Evolutionary conservation across 1,139 yeast species (phyloP).

Genomic region (Kazachstania sp.): DNA sequence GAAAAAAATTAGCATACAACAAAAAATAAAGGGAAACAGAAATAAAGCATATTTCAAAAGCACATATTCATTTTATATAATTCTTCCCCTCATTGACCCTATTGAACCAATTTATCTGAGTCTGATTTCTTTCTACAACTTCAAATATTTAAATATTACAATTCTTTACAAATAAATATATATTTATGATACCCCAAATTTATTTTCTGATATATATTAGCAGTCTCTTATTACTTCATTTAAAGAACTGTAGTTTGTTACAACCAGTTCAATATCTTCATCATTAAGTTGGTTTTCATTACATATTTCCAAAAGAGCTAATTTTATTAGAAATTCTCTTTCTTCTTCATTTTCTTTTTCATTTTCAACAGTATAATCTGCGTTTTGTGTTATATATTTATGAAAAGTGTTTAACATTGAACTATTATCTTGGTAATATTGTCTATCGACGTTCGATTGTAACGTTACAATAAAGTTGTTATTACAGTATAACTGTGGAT

Average conservation of each 20-base stretch:
- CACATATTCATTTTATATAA: no score
- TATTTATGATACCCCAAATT: not conserved
- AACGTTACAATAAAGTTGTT: conserved; percentile 3
- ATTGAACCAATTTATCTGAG: no score
- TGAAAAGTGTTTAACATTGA: conserved; percentile 2
- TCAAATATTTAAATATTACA: not conserved
- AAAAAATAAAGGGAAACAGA: no score
- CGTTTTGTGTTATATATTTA: no score
- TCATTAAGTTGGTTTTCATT: conserved; percentile 7
- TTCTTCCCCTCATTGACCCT: no score
- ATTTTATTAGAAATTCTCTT: conserved; percentile 10
- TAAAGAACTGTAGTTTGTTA: conserved; percentile 7
- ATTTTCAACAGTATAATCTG: not conserved
- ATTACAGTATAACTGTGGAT: not conserved
- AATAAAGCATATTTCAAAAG: no score
- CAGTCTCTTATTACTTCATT: conserved; percentile 5
- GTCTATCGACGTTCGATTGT: conserved; percentile 7
- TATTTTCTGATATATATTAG: not conserved
- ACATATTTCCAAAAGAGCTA: conserved; percentile 7
- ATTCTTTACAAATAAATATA: not conserved
- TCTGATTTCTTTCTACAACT: not conserved
- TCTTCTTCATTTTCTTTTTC: conserved; percentile 1
- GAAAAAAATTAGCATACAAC: no score
- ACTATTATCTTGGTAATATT: conserved; percentile 8
- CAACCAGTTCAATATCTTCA: conserved; percentile 8